Base-by-base conservation (phyloP, 2,329 filamentous ascomycete species). In the Talaromyces funiculosus region DNA sequence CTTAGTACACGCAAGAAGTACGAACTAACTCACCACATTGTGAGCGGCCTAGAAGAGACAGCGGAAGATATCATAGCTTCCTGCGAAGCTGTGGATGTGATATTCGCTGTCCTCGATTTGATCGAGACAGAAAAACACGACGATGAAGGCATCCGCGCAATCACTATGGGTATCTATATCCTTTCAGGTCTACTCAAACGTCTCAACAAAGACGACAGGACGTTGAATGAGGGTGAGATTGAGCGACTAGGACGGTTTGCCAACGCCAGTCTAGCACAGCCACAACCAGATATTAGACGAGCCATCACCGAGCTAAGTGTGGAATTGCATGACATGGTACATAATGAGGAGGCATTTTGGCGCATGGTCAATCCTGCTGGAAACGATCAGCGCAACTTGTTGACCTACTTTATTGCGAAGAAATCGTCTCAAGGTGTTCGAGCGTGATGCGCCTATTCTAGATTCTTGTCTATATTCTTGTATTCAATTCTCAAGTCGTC, bases 1-100 rank as follows among this genome's bases (percentile, higher is more conserved):
- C 68, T 78, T 43, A 67, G 68, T 12, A 71, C 74, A 18, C 72
- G 75, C 22, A 72, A 71, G 49, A 67, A 75, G 49, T 76, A 76
- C 59, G 72, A 72, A 53, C 66, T 70, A n/a, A 72, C 66, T 31
- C 73, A 71, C 22, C 73, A 77, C 66, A 75, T 78, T 61, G 71
- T 75, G 9, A 72, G 68, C 24, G 75, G 72, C 8, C 63, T 78
- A 20, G 72, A 77, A 60, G 73, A 77, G 53, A 73, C 74, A 3
- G 69, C 66, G 0, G 72, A 76, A 38, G 69, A 71, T 37, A 70
- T 77, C 20, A 69, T 74, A 22, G 64, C 66, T 8, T 64, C 70
- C 4, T 71, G 70, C 53, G 64, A 71, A 10, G 67, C 69, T 20
- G 57, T 57, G 16, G 65, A 67, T 20, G 65, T 69, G 26, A 71